phyloP scores from a whole-genome alignment of 2,329 filamentous ascomycete genomes.

The Colletotrichum incanum region DNA sequence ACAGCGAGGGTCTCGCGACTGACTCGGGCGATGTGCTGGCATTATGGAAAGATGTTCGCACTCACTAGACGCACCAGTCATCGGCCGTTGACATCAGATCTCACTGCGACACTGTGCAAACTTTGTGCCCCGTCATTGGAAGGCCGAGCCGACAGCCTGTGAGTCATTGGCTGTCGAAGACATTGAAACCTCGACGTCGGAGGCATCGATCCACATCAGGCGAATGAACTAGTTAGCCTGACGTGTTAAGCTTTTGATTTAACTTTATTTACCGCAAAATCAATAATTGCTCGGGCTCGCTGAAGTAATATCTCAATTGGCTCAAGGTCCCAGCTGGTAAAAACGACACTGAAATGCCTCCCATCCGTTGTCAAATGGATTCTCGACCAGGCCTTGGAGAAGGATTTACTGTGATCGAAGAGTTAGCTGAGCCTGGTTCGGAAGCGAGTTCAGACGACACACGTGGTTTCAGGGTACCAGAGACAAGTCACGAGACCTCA shows the following conservation, averaged over 20 bases:
- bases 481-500: not conserved
- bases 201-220: not conserved
- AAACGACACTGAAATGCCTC: too few relatives aligned
- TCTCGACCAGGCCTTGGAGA: too few relatives aligned
- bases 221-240: not conserved
- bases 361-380: not conserved
- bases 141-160: not conserved
- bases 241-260: too few relatives aligned
- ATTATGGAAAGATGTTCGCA: not conserved
- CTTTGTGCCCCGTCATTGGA: not conserved
- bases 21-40: constrained; percentile 26
- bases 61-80: not conserved
- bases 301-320: too few relatives aligned
- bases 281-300: too few relatives aligned
- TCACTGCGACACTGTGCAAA: constrained; percentile 8
- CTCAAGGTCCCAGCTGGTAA: too few relatives aligned
- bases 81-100: not conserved
- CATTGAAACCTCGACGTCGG: not conserved
- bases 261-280: too few relatives aligned
- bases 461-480: not conserved
- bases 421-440: not conserved
- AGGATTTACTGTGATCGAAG: not conserved
- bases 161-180: not conserved
- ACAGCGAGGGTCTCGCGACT: not conserved
- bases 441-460: not conserved